These are phyloP conservation scores for Paspalum vaginatum DNA, from an alignment of 176 grass and related monocot species.

Conservation along the genomic window DNA sequence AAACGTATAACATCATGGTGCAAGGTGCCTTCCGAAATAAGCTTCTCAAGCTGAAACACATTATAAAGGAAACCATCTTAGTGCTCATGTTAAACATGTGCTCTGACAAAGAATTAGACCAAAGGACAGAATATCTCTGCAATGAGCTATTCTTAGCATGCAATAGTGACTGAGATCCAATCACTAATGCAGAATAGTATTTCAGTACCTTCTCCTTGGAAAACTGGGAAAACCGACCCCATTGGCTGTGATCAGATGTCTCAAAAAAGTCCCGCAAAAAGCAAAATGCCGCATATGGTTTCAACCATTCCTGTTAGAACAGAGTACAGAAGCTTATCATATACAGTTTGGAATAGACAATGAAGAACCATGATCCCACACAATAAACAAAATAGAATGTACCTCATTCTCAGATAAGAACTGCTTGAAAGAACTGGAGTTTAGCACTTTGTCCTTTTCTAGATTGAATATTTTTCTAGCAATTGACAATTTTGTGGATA, in stretches of 20 bases:
- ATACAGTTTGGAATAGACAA: constrained; percentile 31
- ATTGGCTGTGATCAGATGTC: constrained; percentile 96
- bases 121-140: constrained; percentile 20
- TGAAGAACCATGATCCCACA: constrained; percentile 32
- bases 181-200: constrained; percentile 20
- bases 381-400: constrained; percentile 34
- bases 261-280: constrained; percentile 97
- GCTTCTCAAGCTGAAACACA: constrained; percentile 83
- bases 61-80: constrained; percentile 41
- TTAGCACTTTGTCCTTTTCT: constrained; percentile 82
- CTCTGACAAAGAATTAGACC: constrained; percentile 37
- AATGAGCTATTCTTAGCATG: constrained; percentile 15
- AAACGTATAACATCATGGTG: constrained; percentile 90
- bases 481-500: constrained; percentile 86
- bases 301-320: constrained; percentile 91
- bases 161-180: not conserved
- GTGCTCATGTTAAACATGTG: constrained; percentile 2
- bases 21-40: constrained; percentile 70
- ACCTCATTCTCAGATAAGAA: constrained; percentile 98
- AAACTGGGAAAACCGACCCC: constrained; percentile 89
- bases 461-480: constrained; percentile 90
- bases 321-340: constrained; percentile 10
- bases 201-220: constrained; percentile 85
- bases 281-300: constrained; percentile 99
- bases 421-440: constrained; percentile 77